Base-by-base conservation (phyloP, 805 yeast species). In the Komagataella pastoris region DNA sequence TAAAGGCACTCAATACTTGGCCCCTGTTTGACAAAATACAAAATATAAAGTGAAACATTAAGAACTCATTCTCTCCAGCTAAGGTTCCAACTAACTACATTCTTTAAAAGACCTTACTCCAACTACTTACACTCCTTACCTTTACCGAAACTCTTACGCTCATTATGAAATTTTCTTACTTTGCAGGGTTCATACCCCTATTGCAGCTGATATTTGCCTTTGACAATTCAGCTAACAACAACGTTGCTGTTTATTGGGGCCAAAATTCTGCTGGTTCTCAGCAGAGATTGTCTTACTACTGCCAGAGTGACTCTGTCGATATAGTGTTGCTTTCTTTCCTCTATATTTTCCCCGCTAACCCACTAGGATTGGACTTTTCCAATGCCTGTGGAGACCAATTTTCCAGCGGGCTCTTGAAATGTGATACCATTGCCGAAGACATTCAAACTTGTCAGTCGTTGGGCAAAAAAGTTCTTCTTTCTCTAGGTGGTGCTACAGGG, bases 241-340 rank as follows among this genome's bases (percentile, higher is more conserved):
- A 86, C 56, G 78, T 88, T 44, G 96, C 84, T 19, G 73, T 85
- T 6, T 88, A 88, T 68, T 88, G 96, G 96, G 96, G 97, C 51
- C 96, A 88, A 67, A 77, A 79, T 59, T 80, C 91, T 14, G 81
- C 77, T n/a, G 61, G 72, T 8, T 71, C 54, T 43, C 81, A 79
- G 58, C 61, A 70, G 43, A 60, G 66, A 3, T 65, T 80, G 5
- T 66, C 73, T 1, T 66, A 72, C 49, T 87, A 87, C 70, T 88
- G 97, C 73, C 70, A 72, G 53, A 72, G 80, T 50, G 77, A 79
- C 52, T 74, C 79, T 49, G 88, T 86, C 23, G 95, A 87, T 58
- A 80, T 86, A 51, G 71, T 84, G 52, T 61, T 89, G 10, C 61
- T 89, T 40, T 77, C 97, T 1, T 90, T 90, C 67, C 65, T 89